These are phyloP conservation scores for Coemansia sp. DNA, from an alignment of 192 early-diverging fungal species.

Conservation along the genomic window DNA sequence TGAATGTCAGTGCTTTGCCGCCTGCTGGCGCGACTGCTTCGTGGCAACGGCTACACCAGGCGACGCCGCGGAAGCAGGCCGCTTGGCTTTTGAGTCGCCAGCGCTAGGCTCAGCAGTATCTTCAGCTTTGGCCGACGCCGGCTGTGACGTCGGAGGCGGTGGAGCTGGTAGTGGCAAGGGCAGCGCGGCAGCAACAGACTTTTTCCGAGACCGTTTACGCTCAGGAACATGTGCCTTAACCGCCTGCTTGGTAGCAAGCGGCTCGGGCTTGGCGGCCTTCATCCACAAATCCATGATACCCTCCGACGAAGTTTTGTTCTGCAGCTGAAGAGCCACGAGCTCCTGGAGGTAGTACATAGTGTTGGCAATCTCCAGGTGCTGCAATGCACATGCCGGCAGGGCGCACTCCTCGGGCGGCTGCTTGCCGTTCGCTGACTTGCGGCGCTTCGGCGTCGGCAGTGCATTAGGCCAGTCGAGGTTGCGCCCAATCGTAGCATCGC, in stretches of 20 bases:
- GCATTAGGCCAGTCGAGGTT: constrained; percentile 44
- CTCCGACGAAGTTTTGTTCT: neutral
- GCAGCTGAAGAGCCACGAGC: constrained; percentile 17
- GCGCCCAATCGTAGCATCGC: constrained; percentile 37
- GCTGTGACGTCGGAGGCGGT: neutral
- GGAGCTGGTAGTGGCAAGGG: neutral
- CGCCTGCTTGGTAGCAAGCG: neutral
- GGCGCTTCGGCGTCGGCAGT: constrained; percentile 14
- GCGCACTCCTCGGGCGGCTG: constrained; percentile 45
- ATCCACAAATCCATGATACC: constrained; percentile 23
- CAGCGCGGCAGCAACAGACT: constrained; percentile 7
- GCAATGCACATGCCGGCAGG: constrained; percentile 30
- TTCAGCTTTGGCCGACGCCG: neutral
- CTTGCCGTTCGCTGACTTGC: constrained; percentile 39
- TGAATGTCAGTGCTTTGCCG: neutral
- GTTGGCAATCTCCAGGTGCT: constrained; percentile 40
- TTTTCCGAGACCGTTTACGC: neutral
- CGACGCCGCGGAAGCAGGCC: neutral
- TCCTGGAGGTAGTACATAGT: constrained; percentile 28
- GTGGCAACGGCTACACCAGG: neutral
- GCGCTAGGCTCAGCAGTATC: neutral
- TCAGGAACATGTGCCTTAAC: neutral
- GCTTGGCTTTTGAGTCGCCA: neutral
- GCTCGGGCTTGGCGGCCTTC: neutral
- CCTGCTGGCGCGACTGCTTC: neutral